A percentile compares a stretch with the other conserved stretches of the same genome.
Conservation (phyloP, 108 stramenopile species). For the Nitzschia palea region DNA sequence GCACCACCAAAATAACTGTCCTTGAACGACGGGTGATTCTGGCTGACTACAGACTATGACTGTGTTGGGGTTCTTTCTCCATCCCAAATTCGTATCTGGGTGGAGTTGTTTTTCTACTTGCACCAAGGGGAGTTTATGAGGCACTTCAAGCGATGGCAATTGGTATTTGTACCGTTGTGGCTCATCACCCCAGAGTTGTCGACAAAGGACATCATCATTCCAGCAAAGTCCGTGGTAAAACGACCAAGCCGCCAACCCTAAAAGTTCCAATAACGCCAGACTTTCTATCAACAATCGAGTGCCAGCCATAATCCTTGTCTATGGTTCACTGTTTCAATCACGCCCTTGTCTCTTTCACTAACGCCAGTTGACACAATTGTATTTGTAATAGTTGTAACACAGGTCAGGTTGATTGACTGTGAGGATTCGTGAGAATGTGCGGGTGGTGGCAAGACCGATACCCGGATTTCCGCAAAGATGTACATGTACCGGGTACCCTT, state of each 20-base stretch:
- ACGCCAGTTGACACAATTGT: too few species aligned
- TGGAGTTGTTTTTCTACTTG: constrained; percentile 5
- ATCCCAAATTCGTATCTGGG: neutral
- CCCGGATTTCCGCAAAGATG: too few species aligned
- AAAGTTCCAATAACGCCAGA: constrained; percentile 9
- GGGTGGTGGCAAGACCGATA: too few species aligned
- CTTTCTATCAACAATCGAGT: constrained; percentile 32
- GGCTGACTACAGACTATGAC: constrained; percentile 12
- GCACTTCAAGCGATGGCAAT: neutral
- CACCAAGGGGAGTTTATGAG: neutral
- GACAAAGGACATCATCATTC: constrained; percentile 17
- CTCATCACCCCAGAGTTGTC: neutral
- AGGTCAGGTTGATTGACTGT: too few species aligned
- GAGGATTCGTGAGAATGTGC: too few species aligned
- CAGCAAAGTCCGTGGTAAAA: constrained; percentile 15
- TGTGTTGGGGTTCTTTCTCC: constrained; percentile 13
- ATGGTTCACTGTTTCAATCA: neutral
- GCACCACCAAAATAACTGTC: constrained; percentile 14
- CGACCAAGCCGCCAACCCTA: constrained; percentile 6
- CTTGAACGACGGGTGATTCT: constrained; percentile 15
- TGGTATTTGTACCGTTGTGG: neutral
- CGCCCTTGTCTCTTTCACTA: too few species aligned
- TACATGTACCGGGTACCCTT: too few species aligned
- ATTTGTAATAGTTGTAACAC: too few species aligned
- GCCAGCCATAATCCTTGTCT: constrained; percentile 27